Conservation (phyloP, 306 rosid genomes). For the Lagenaria siceraria region DNA sequence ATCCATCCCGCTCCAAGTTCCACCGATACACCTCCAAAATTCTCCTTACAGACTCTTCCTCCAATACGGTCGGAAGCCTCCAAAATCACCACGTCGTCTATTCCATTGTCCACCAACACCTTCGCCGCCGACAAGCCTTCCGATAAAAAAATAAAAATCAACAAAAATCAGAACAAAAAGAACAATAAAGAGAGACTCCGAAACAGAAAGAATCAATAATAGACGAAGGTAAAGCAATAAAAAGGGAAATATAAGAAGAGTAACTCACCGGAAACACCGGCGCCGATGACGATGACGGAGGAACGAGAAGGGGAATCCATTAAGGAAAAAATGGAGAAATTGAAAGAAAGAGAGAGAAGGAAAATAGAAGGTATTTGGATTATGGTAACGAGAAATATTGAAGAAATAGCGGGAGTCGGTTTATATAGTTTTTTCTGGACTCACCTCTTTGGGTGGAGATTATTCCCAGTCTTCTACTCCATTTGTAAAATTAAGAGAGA, state of each 20-base stretch:
- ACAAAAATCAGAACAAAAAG: neutral
- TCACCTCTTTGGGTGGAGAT: neutral
- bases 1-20: conserved; percentile 99
- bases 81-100: conserved; percentile 57
- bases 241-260: no score
- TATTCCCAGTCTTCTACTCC: neutral
- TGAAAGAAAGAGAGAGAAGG: conserved; percentile 11
- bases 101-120: conserved; percentile 57
- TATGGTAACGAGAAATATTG: conserved; percentile 13
- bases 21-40: conserved; percentile 71
- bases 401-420: conserved; percentile 56
- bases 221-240: neutral
- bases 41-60: conserved; percentile 73
- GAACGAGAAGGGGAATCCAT: conserved; percentile 68
- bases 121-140: conserved; percentile 82
- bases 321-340: neutral
- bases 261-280: conserved; percentile 74
- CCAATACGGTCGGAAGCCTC: conserved; percentile 95
- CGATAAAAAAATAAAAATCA: neutral
- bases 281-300: conserved; percentile 81
- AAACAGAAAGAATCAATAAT: neutral
- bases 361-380: neutral
- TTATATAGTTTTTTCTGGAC: conserved; percentile 34
- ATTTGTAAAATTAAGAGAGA: neutral
- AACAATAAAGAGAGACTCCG: neutral